A percentile compares a stretch with the other conserved stretches of the same genome.
These are phyloP conservation scores for Alternaria arbusti DNA, from an alignment of 2,329 filamentous ascomycete genomes.

Conservation along the genomic window DNA sequence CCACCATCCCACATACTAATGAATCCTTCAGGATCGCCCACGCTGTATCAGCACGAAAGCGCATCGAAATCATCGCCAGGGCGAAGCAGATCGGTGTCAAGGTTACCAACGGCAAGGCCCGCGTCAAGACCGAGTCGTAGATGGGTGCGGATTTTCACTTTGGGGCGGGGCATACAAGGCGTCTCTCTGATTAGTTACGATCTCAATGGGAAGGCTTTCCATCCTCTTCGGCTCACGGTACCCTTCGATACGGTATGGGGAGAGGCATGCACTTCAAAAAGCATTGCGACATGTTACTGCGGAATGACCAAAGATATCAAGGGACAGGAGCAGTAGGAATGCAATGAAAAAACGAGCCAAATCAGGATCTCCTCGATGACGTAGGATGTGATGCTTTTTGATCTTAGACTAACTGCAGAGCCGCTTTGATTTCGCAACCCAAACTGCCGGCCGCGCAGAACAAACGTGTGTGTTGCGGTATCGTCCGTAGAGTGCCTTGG, in stretches of 20 bases:
- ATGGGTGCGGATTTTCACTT: slow-evolving; percentile 37
- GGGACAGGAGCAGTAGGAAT: slow-evolving; percentile 30
- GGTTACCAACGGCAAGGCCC: slow-evolving; percentile 99
- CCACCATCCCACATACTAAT: slow-evolving; percentile 14
- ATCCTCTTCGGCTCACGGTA: slow-evolving; percentile 32
- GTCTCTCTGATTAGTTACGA: slow-evolving; percentile 49
- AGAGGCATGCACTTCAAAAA: slow-evolving; percentile 40
- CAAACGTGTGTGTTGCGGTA: slow-evolving; percentile 9
- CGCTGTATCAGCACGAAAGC: slow-evolving; percentile 97
- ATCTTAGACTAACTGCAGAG: background rate
- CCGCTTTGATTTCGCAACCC: background rate
- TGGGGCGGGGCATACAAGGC: slow-evolving; percentile 45
- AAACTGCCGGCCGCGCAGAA: background rate
- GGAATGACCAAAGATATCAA: slow-evolving; percentile 25
- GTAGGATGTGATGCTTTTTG: slow-evolving; percentile 3
- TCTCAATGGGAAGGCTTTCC: slow-evolving; percentile 45
- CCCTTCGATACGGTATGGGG: slow-evolving; percentile 23
- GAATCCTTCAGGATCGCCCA: slow-evolving; percentile 78
- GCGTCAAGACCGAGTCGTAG: slow-evolving; percentile 91
- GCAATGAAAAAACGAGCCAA: slow-evolving; percentile 37
- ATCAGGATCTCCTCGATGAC: slow-evolving; percentile 3
- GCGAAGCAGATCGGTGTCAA: slow-evolving; percentile 99
- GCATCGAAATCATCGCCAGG: slow-evolving; percentile 95
- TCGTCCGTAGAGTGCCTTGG: background rate
- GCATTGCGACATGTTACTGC: slow-evolving; percentile 32